A percentile compares a stretch with the other conserved stretches of the same genome.
Evolutionary conservation across 2,329 filamentous ascomycete species (phyloP).

Genomic region (Pseudogymnoascus pannorum): DNA sequence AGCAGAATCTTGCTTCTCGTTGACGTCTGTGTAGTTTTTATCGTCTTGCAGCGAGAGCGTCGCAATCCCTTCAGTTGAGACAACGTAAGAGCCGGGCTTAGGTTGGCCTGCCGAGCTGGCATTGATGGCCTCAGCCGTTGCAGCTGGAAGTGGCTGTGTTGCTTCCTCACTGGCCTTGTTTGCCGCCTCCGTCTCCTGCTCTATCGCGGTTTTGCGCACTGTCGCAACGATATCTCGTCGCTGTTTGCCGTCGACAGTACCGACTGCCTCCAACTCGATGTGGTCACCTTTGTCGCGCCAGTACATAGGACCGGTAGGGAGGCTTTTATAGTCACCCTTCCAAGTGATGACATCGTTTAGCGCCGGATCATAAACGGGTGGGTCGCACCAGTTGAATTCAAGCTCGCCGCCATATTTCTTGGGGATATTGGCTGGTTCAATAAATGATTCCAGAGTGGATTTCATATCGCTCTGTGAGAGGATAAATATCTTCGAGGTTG

Average conservation of each 20-base stretch:
- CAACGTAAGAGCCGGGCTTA: background rate
- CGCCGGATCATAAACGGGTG: constrained; percentile 62
- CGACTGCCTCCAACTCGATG: constrained; percentile 44
- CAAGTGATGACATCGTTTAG: constrained; percentile 44
- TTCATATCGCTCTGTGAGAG: constrained; percentile 66
- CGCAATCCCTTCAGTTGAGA: background rate
- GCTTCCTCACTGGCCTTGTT: background rate
- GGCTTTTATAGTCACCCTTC: constrained; percentile 44
- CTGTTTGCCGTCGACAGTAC: constrained; percentile 38
- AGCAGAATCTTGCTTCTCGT: background rate
- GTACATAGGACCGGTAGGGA: constrained; percentile 50
- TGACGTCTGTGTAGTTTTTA: background rate
- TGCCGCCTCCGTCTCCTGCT: background rate
- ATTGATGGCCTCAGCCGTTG: background rate
- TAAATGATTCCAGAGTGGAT: constrained; percentile 70
- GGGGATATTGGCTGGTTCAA: constrained; percentile 76
- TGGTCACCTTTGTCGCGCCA: constrained; percentile 40
- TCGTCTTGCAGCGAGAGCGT: background rate
- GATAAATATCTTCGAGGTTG: constrained; percentile 94
- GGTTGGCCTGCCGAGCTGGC: background rate
- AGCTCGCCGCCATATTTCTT: constrained; percentile 84
- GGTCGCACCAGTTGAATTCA: constrained; percentile 72
- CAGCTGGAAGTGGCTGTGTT: background rate
- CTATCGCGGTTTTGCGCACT: constrained; percentile 34
- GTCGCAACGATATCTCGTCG: constrained; percentile 44